Conservation (phyloP, 2,329 filamentous ascomycete genomes). For the Cladosporium sp. region DNA sequence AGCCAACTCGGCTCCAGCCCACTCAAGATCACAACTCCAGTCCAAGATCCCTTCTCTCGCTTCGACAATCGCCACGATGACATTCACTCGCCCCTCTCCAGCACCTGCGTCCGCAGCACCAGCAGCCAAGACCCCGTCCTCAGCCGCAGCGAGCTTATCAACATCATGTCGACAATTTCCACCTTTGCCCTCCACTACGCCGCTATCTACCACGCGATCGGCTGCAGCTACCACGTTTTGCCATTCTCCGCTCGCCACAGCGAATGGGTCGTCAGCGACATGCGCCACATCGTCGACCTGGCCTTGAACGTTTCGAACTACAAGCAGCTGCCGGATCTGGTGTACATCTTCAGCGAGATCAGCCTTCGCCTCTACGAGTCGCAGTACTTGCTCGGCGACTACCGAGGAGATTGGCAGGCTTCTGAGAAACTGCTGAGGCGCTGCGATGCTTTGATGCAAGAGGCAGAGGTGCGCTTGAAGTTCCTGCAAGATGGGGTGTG, state of each 20-base stretch:
- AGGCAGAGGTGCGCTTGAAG: slow-evolving; percentile 5
- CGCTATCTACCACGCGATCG: slow-evolving; percentile 4
- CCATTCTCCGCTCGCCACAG: not conserved
- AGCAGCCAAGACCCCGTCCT: not conserved
- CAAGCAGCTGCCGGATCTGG: slow-evolving; percentile 12
- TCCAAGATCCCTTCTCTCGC: not conserved
- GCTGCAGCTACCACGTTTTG: not conserved
- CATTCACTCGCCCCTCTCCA: not conserved
- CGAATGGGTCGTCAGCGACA: not conserved
- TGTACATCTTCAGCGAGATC: slow-evolving; percentile 8
- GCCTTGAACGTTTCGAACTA: not conserved
- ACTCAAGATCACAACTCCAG: not conserved
- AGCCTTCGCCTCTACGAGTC: slow-evolving; percentile 3
- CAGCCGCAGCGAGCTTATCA: not conserved
- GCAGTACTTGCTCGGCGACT: not conserved
- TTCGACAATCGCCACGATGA: not conserved
- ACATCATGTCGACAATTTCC: not conserved
- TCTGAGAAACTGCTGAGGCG: not conserved
- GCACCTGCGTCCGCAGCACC: not conserved
- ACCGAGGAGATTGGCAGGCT: not conserved
- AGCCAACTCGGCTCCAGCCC: not conserved
- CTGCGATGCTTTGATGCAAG: slow-evolving; percentile 8
- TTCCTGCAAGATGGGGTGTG: slow-evolving; percentile 11
- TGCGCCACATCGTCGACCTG: not conserved
- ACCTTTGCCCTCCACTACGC: slow-evolving; percentile 10